Evolutionary conservation across 2,329 filamentous ascomycete genomes (phyloP), one percentile per base, ranked within the genome.

Genomic region (Mollisia scopiformis): DNA sequence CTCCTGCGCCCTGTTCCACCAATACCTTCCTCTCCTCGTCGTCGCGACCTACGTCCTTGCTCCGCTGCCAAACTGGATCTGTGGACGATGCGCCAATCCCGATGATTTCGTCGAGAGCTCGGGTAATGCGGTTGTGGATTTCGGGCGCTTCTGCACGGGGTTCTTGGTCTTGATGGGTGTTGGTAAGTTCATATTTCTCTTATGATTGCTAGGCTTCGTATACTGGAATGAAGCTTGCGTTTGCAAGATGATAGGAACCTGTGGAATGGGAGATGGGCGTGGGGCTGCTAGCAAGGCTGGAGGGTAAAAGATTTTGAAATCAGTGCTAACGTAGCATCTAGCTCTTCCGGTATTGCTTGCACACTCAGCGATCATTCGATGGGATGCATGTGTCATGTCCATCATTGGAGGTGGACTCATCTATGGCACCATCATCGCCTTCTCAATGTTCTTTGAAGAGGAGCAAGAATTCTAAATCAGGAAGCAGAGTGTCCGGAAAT

Each of bases 161-260:
- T 98, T 98, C 76, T 82, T 99, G 74, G 94, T 98, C 8, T 86
- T 98, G 35, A 98, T 98, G 94, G 95, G 95, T 57, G 90, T 98
- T 78, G 93, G 93, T 97, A 81, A 62, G 91, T 87, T 58, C 59
- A 28, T 4, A 14, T 31, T 50, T 41, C 50, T 30, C 41, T 54
- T 25, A 21, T 25, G 1, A 6, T 25, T 10, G 35, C 13, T 39
- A 30, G 16, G 4, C 23, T 27, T 58, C 16, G 27, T 19, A 31
- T 31, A 8, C 6, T 27, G 19, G 35, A 6, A 25, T 21, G 19
- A 14, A 39, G 33, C 1, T 1, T 19, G 1, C 43, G 7, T 43
- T 10, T 10, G 16, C n/a, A 47, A 23, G 28, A 16, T 13, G 23
- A 27, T 13, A 23, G 16, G 28, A 4, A 3, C 11, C 7, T 14